Percentiles rank a stretch among this genome's conserved stretches.
Evolutionary conservation across 805 yeast genomes (phyloP).

Genomic region (Lipomyces mesembrius): DNA sequence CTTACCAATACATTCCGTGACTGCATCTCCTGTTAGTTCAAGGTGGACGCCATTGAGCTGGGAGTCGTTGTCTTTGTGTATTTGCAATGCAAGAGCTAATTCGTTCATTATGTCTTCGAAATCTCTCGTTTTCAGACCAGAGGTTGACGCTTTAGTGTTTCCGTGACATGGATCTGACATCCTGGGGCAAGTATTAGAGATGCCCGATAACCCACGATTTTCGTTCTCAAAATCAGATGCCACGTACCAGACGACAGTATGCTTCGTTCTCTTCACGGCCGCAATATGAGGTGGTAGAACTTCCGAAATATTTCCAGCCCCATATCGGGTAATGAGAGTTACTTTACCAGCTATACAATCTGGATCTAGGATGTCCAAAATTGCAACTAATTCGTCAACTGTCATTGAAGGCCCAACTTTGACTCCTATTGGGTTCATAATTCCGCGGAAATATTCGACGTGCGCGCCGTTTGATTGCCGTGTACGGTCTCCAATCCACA

Average conservation of each 20-base stretch:
- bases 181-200: conserved; percentile 12
- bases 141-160: conserved; percentile 48
- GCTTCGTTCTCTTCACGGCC: conserved; percentile 48
- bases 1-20: conserved; percentile 51
- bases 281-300: conserved; percentile 49
- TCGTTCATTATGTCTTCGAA: conserved; percentile 51
- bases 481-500: conserved; percentile 54
- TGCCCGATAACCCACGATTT: neutral
- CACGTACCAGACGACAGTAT: conserved; percentile 49
- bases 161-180: conserved; percentile 54
- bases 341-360: conserved; percentile 48
- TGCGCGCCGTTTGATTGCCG: conserved; percentile 54
- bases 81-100: conserved; percentile 46
- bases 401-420: conserved; percentile 53
- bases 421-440: conserved; percentile 51
- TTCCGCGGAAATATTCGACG: conserved; percentile 52
- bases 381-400: conserved; percentile 46
- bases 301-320: conserved; percentile 46
- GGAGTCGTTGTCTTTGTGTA: conserved; percentile 46
- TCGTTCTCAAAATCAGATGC: neutral
- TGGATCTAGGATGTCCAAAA: conserved; percentile 50
- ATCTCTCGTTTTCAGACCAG: conserved; percentile 50
- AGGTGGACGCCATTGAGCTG: conserved; percentile 50
- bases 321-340: conserved; percentile 51
- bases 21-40: conserved; percentile 52